phyloP scores from a whole-genome alignment of 345 rosid species.

The Pistacia vera region DNA sequence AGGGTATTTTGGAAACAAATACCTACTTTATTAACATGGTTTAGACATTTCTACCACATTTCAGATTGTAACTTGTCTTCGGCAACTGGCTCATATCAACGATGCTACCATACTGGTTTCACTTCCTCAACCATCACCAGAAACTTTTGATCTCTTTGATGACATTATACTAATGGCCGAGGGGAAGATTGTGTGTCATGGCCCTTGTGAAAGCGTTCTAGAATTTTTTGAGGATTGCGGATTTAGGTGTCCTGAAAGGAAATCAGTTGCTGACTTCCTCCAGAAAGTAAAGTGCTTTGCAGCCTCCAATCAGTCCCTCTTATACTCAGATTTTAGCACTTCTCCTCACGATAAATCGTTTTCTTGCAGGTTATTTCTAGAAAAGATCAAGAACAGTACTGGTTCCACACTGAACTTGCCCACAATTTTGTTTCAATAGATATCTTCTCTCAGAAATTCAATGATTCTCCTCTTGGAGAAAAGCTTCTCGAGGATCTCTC shows the following conservation, averaged over 20 bases:
- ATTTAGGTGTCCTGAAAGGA: conserved; percentile 51
- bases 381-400: too few species aligned
- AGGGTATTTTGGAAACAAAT: too few species aligned
- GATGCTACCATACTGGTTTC: conserved; percentile 48
- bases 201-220: conserved; percentile 39
- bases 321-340: background rate
- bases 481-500: conserved; percentile 24
- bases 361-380: too few species aligned
- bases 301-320: background rate
- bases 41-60: conserved; percentile 54
- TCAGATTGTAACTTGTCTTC: conserved; percentile 46
- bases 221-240: conserved; percentile 46
- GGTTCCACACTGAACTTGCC: too few species aligned
- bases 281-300: conserved; percentile 36
- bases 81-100: conserved; percentile 50
- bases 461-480: conserved; percentile 3
- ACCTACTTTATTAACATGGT: too few species aligned
- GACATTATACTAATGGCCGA: conserved; percentile 49
- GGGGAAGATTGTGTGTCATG: conserved; percentile 52
- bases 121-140: conserved; percentile 57
- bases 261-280: conserved; percentile 52
- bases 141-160: conserved; percentile 49
- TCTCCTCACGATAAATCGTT: background rate
- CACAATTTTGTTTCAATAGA: too few species aligned
- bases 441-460: too few species aligned